These are phyloP conservation scores for Pinguiococcus pyrenoidosus DNA, from an alignment of 108 stramenopile species.

Conservation along the genomic window DNA sequence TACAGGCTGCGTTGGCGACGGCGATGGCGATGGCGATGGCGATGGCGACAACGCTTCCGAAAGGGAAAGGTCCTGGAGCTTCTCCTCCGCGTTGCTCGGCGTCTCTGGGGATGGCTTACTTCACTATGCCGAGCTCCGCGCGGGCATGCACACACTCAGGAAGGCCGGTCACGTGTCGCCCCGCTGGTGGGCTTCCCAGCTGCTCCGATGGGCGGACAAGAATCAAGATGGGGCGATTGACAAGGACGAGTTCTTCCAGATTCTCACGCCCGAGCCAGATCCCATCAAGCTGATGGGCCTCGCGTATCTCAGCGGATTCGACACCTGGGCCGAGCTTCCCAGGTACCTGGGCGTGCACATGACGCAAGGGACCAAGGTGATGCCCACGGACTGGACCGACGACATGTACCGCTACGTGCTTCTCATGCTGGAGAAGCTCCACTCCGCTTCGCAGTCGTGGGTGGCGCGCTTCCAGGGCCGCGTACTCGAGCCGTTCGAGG, in stretches of 20 bases:
- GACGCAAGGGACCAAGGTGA: constrained; percentile 8
- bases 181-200: background rate
- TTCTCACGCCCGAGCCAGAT: background rate
- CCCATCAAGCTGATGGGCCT: constrained; percentile 12
- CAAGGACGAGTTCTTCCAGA: background rate
- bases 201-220: background rate
- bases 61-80: no score
- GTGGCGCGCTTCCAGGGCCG: background rate
- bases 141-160: background rate
- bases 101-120: no score
- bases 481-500: no score
- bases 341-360: constrained; percentile 2
- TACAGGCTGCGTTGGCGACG: no score
- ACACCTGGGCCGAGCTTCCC: constrained; percentile 15
- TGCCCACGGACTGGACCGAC: background rate
- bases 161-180: background rate
- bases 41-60: no score
- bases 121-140: no score
- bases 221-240: background rate
- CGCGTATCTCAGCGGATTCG: constrained; percentile 13
- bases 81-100: no score
- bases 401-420: background rate
- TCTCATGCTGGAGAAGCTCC: background rate
- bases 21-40: no score
- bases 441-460: background rate